A percentile compares a stretch with the other conserved stretches of the same genome.
Conservation (phyloP, 2,329 filamentous ascomycete species). For the Aspergillus sp. region DNA sequence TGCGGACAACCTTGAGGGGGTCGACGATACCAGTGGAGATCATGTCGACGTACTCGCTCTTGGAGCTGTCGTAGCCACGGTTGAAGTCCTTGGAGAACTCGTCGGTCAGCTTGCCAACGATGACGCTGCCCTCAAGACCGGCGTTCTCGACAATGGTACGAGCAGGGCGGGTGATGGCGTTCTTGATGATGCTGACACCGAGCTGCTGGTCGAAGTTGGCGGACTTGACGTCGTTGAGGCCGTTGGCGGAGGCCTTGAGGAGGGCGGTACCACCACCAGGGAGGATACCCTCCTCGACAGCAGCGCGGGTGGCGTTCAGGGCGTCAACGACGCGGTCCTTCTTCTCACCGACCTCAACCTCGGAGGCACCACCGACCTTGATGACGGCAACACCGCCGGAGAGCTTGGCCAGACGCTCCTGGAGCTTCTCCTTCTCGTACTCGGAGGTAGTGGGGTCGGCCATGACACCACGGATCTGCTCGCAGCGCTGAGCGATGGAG, state of each 20-base stretch:
- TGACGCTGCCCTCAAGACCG: slow-evolving; percentile 89
- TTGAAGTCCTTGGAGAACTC: slow-evolving; percentile 93
- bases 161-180: slow-evolving; percentile 92
- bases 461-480: slow-evolving; percentile 98
- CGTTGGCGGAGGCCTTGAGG: slow-evolving; percentile 92
- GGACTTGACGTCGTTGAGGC: slow-evolving; percentile 77
- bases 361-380: slow-evolving; percentile 95
- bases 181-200: slow-evolving; percentile 96
- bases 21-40: slow-evolving; percentile 95
- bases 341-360: slow-evolving; percentile 99
- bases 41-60: slow-evolving; percentile 99
- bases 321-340: slow-evolving; percentile 99
- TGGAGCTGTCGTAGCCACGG: slow-evolving; percentile 94
- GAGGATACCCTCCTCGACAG: slow-evolving; percentile 98
- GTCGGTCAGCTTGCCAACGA: slow-evolving; percentile 97
- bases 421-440: slow-evolving; percentile 99
- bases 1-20: slow-evolving; percentile 98
- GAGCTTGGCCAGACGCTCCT: slow-evolving; percentile 98
- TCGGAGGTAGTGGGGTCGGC: slow-evolving; percentile 90
- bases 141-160: slow-evolving; percentile 97
- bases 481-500: slow-evolving; percentile 86
- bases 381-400: slow-evolving; percentile 99
- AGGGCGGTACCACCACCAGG: slow-evolving; percentile 97
- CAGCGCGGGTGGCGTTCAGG: slow-evolving; percentile 94
- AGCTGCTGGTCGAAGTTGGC: slow-evolving; percentile 99